These are phyloP conservation scores for Boeremia exigua DNA, from an alignment of 2,329 filamentous ascomycete species.

Conservation along the genomic window DNA sequence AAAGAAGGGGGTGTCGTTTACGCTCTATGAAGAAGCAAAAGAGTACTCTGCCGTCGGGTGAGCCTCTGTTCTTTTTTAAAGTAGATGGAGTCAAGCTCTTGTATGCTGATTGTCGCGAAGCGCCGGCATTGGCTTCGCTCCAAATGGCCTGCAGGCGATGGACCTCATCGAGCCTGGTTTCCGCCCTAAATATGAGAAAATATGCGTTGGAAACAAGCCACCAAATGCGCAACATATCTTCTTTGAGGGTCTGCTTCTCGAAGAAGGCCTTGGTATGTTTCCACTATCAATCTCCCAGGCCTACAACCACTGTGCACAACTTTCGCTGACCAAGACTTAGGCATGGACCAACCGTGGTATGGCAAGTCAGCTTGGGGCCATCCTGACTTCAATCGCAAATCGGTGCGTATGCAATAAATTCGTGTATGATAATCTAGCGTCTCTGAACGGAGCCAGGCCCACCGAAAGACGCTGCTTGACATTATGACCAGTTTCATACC, in stretches of 20 bases:
- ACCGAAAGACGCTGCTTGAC: conserved; percentile 52
- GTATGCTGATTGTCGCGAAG: background rate
- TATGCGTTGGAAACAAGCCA: conserved; percentile 49
- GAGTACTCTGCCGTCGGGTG: conserved; percentile 32
- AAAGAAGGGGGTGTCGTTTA: conserved; percentile 30
- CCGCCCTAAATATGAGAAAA: conserved; percentile 47
- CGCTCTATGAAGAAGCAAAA: conserved; percentile 35
- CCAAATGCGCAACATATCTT: conserved; percentile 49
- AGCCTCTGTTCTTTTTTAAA: background rate
- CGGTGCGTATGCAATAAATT: background rate
- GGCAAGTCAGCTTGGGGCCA: conserved; percentile 15
- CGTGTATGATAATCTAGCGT: too few relatives aligned
- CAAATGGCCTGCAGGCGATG: conserved; percentile 53
- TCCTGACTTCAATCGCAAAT: conserved; percentile 2
- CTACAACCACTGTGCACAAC: background rate
- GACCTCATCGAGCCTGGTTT: conserved; percentile 51
- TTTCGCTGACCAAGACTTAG: conserved; percentile 1
- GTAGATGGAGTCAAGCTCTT: background rate
- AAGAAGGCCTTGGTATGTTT: conserved; percentile 51
- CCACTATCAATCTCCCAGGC: background rate
- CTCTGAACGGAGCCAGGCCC: conserved; percentile 30
- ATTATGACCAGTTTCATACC: conserved; percentile 57
- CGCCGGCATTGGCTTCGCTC: conserved; percentile 46
- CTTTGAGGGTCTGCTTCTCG: conserved; percentile 51
- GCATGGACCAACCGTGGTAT: conserved; percentile 10